Evolutionary conservation across 176 grass and related monocot species (phyloP), one percentile per base, ranked within the genome.

Genomic region (Bonia amplexicaulis): DNA sequence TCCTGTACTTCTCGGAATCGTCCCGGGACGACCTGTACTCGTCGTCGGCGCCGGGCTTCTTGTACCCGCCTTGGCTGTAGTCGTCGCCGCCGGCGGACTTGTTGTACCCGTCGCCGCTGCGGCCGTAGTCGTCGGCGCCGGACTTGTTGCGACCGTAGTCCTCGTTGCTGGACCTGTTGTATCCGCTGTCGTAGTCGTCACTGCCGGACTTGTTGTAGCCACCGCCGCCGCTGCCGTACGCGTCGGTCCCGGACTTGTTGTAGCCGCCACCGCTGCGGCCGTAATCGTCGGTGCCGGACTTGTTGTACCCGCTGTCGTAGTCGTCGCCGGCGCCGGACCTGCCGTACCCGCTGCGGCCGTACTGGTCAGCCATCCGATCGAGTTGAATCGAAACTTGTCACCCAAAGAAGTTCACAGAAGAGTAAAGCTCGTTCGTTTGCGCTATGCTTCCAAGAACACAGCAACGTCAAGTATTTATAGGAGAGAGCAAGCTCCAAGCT

Each of bases 1-100:
- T 90, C 79, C 59, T 66, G 53, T 91, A 94, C 73, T 58, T 78
- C 54, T 85, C 90, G 12, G 86, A 77, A 0, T 89, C 88, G 25
- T 89, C 80, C 37, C 80, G 58, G 15, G 73, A 57, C 10, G 64
- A 78, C 3, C 74, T 77, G 49, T 79, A 76, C 69, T 84, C 74
- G 0, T 35, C 70, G 20, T 33, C 76, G 66, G 1, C 73, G 48
- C 47, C 5, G 14, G 48, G 1, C 48, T 16, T 51, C 14, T 51
- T 51, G 48, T 51, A 51, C 48, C 14, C 48, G 4, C 60, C 54
- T 6, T 8, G 20, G 27, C 33, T 37, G 37, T 74, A 69, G 40
- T 84, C 79, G 0, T 23, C 69, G 23, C 17, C 75, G 53, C 0
- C 66, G 73, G 16, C 0, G 9, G 59, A 80, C 61, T 67, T 80